A percentile compares a stretch with the other conserved stretches of the same genome.
Evolutionary conservation across 345 rosid species (phyloP).

Genomic region (Aquilaria malaccensis): DNA sequence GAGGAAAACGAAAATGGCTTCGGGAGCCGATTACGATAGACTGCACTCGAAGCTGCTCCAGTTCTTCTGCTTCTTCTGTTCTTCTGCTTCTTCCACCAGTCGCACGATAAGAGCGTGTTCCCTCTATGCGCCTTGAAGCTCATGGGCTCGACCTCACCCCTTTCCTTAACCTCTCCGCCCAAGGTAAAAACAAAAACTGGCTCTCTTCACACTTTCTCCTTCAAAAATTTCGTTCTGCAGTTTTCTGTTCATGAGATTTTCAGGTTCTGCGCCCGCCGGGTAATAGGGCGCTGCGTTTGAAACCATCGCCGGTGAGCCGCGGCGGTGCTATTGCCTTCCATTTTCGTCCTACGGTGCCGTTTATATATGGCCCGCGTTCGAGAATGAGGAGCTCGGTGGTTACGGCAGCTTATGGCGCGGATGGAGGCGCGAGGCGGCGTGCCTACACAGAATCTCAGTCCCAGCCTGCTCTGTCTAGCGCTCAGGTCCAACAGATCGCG

Average conservation of each 20-base stretch:
- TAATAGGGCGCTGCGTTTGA: no score
- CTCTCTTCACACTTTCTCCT: background rate
- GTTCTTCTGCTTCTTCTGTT: no score
- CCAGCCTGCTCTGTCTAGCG: conserved; percentile 31
- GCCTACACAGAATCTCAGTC: conserved; percentile 59
- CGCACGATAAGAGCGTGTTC: conserved; percentile 10
- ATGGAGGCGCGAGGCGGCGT: conserved; percentile 44
- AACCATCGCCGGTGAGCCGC: no score
- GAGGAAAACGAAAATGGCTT: no score
- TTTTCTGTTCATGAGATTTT: background rate
- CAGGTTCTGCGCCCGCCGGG: conserved; percentile 26
- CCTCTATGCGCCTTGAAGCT: conserved; percentile 29
- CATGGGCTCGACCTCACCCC: conserved; percentile 51
- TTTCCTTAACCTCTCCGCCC: conserved; percentile 40
- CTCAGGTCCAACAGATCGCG: conserved; percentile 54
- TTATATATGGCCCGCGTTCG: conserved; percentile 13
- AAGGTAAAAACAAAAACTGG: conserved; percentile 23
- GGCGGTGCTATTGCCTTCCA: no score
- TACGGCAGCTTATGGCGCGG: conserved; percentile 32
- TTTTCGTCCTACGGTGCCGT: conserved; percentile 17
- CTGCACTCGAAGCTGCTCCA: no score
- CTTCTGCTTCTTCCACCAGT: conserved; percentile 8
- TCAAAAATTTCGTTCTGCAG: background rate
- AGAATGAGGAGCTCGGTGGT: conserved; percentile 37
- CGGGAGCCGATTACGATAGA: no score